A percentile compares a stretch with the other conserved stretches of the same genome.
Evolutionary conservation across 2,329 filamentous ascomycete genomes (phyloP).

Genomic region (Xylaria multiplex): DNA sequence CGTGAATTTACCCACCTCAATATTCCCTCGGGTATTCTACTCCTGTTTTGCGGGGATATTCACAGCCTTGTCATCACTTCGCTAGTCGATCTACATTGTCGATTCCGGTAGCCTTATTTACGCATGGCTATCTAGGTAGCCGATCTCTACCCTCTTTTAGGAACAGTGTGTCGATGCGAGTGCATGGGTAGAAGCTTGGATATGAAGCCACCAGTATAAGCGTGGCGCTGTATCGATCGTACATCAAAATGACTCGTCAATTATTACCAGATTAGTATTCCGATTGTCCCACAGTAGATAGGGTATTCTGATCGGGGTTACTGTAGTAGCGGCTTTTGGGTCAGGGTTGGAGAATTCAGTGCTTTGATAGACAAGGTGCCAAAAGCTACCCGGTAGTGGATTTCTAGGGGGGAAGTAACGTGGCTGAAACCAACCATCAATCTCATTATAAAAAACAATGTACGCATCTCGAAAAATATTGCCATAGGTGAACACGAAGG

Average conservation of each 20-base stretch:
- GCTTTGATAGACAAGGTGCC: conserved; percentile 2
- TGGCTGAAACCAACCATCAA: neutral
- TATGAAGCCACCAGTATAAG: neutral
- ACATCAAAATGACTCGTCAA: conserved; percentile 7
- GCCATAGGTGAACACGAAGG: no score
- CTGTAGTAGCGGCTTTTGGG: neutral
- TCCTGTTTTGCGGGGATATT: neutral
- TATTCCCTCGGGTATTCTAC: neutral
- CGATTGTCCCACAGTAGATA: neutral
- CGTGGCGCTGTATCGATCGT: no score
- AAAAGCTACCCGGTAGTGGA: neutral
- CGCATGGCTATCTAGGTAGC: conserved; percentile 8
- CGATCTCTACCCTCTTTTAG: conserved; percentile 14
- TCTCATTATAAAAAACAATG: neutral
- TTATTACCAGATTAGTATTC: conserved; percentile 1
- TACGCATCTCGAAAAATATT: neutral
- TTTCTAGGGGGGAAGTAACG: neutral
- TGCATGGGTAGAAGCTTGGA: conserved; percentile 12
- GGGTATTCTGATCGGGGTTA: neutral
- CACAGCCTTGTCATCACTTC: conserved; percentile 10
- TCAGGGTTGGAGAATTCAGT: neutral
- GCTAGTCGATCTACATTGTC: neutral
- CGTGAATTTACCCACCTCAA: neutral
- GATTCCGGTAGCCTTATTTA: conserved; percentile 11
- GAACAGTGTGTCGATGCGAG: conserved; percentile 1